Conservation (phyloP, 1,139 yeast genomes). For the Protomyces arabidopsidicola region DNA sequence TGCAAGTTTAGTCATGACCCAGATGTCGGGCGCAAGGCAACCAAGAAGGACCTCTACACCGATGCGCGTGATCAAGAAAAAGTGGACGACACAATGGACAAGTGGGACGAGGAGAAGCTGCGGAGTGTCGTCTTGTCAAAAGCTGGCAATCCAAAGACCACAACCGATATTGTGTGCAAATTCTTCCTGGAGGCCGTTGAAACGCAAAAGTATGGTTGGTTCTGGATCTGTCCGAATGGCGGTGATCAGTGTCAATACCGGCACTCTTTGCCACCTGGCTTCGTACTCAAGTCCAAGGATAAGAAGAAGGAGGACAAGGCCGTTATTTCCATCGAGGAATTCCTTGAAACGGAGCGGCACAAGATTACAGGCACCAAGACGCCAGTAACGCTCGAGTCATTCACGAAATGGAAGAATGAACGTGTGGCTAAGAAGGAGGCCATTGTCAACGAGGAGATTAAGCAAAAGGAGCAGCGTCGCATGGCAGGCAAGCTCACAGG, state of each 20-base stretch:
- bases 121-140: constrained; percentile 80
- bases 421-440: constrained; percentile 60
- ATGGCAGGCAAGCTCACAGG: constrained; percentile 37
- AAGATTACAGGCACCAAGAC: constrained; percentile 75
- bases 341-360: constrained; percentile 87
- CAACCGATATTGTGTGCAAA: constrained; percentile 94
- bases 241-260: constrained; percentile 84
- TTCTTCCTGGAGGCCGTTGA: constrained; percentile 94
- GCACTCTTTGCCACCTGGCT: constrained; percentile 97
- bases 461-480: constrained; percentile 45
- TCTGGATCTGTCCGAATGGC: constrained; percentile 95
- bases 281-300: constrained; percentile 91
- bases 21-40: constrained; percentile 78
- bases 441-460: constrained; percentile 47
- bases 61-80: constrained; percentile 70
- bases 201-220: constrained; percentile 97
- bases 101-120: constrained; percentile 95
- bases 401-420: constrained; percentile 74
- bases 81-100: constrained; percentile 86
- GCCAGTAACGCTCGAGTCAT: constrained; percentile 81
- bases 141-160: constrained; percentile 90
- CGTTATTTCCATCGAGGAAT: constrained; percentile 89
- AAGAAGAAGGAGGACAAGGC: constrained; percentile 82
- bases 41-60: constrained; percentile 85
- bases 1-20: constrained; percentile 95